These are phyloP conservation scores for Coniochaeta prunicola DNA, from an alignment of 2,329 filamentous ascomycete genomes.

Conservation along the genomic window DNA sequence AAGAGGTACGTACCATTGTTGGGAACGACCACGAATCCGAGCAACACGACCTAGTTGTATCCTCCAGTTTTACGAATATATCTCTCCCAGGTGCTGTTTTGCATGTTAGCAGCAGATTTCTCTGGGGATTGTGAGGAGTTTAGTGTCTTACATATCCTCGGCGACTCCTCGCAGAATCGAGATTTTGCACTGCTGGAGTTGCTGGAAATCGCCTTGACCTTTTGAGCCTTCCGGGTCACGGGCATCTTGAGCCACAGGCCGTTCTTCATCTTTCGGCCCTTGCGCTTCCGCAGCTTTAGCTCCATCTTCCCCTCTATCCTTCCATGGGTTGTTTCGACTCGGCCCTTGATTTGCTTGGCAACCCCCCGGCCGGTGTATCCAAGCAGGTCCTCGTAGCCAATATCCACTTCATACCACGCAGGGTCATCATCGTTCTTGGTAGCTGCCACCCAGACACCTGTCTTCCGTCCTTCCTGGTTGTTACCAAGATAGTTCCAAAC, in stretches of 20 bases:
- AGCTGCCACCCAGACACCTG: background rate
- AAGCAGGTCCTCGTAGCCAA: background rate
- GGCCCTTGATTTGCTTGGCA: background rate
- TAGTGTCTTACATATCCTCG: background rate
- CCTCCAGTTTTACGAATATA: too few species aligned
- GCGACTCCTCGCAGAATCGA: background rate
- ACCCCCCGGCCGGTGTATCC: too few species aligned
- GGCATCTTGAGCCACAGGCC: background rate
- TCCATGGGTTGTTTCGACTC: background rate
- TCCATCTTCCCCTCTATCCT: background rate
- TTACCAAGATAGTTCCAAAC: background rate
- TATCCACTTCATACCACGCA: background rate
- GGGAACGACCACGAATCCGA: too few species aligned
- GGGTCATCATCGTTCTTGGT: background rate
- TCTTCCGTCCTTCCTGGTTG: background rate
- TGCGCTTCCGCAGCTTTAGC: background rate
- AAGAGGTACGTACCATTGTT: background rate
- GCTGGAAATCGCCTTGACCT: conserved; percentile 19
- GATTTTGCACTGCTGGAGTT: background rate
- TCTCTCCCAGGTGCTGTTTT: background rate
- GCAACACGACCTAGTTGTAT: too few species aligned
- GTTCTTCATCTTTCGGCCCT: background rate
- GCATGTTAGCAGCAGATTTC: background rate
- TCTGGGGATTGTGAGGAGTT: background rate
- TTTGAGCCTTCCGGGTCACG: conserved; percentile 29